These are phyloP conservation scores for Penicillium chermesinum DNA, from an alignment of 495 filamentous ascomycete species.

Conservation along the genomic window DNA sequence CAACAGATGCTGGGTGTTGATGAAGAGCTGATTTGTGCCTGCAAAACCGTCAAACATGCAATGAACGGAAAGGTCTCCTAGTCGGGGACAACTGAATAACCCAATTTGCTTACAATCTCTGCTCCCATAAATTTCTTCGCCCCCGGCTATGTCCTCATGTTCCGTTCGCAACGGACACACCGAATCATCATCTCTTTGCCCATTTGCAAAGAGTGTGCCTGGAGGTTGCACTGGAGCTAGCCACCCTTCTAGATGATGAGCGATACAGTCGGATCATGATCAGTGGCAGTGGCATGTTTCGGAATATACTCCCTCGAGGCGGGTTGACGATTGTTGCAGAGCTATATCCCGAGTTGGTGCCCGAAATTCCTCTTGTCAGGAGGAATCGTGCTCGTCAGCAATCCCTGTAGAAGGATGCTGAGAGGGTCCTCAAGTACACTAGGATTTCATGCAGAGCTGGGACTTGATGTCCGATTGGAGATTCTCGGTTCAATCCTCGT, in stretches of 20 bases:
- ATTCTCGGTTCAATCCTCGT: neutral
- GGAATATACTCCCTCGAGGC: constrained; percentile 37
- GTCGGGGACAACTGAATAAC: neutral
- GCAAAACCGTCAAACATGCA: constrained; percentile 20
- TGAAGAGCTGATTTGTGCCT: constrained; percentile 29
- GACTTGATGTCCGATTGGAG: neutral
- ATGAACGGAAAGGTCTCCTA: neutral
- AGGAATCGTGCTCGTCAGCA: constrained; percentile 25
- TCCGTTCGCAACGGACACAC: constrained; percentile 39
- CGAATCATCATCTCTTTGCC: constrained; percentile 40
- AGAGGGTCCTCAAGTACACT: constrained; percentile 27
- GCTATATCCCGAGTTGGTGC: constrained; percentile 21
- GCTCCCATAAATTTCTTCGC: constrained; percentile 37
- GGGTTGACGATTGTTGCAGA: constrained; percentile 33
- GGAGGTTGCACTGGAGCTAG: constrained; percentile 36
- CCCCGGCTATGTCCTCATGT: constrained; percentile 47
- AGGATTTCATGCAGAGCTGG: neutral
- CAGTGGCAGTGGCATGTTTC: constrained; percentile 45
- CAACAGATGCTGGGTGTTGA: constrained; percentile 37
- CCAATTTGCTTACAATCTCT: constrained; percentile 25
- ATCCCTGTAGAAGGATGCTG: constrained; percentile 31
- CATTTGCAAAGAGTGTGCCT: constrained; percentile 44
- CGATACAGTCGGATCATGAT: constrained; percentile 36
- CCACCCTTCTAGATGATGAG: constrained; percentile 37
- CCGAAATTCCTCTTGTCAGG: constrained; percentile 7